Conservation (phyloP, 768 basidiomycete genomes). For the Lactarius psammicola region DNA sequence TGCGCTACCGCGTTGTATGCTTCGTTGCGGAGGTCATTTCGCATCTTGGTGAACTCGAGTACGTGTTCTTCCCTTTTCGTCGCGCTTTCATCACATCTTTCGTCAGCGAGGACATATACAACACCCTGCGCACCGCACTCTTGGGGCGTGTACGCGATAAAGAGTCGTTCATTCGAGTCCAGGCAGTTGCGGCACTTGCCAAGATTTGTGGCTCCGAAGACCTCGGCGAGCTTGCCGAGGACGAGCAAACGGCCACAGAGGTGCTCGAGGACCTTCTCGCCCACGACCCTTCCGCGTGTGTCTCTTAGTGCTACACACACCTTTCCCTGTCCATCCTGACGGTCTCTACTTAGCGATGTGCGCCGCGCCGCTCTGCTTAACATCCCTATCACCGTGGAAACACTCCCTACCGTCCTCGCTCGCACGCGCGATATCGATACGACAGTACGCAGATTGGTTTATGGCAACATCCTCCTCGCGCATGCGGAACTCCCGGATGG, state of each 20-base stretch:
- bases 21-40: constrained; percentile 77
- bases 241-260: constrained; percentile 53
- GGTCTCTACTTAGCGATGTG: constrained; percentile 61
- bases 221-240: constrained; percentile 48
- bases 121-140: constrained; percentile 55
- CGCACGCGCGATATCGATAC: constrained; percentile 81
- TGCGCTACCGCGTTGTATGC: constrained; percentile 77
- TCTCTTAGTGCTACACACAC: constrained; percentile 15
- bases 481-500: constrained; percentile 33
- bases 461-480: constrained; percentile 54
- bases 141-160: constrained; percentile 77
- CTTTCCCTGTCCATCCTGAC: constrained; percentile 1
- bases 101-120: constrained; percentile 73
- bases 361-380: constrained; percentile 76
- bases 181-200: constrained; percentile 76
- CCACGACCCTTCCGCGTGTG: constrained; percentile 77
- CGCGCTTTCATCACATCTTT: not conserved
- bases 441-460: constrained; percentile 71
- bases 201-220: constrained; percentile 76
- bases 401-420: constrained; percentile 64
- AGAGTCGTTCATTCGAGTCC: constrained; percentile 71
- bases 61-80: constrained; percentile 34
- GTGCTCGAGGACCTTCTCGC: constrained; percentile 65
- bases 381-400: constrained; percentile 54
- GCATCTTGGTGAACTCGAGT: constrained; percentile 86